A percentile compares a stretch with the other conserved stretches of the same genome.
These are phyloP conservation scores for Alisma plantagoaquatica DNA, from an alignment of 106 monocot species.

Conservation along the genomic window DNA sequence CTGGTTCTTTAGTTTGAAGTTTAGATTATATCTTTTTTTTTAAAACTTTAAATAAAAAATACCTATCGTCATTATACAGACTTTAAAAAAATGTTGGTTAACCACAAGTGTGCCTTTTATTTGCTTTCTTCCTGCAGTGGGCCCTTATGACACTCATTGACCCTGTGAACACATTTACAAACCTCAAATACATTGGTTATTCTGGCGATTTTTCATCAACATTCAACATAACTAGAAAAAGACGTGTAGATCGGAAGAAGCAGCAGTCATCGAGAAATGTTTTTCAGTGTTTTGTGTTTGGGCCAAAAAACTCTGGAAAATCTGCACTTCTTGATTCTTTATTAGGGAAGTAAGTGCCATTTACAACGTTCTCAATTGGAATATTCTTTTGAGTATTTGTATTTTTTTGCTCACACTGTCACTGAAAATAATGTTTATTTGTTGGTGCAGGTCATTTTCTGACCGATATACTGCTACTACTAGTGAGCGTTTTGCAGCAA, in stretches of 20 bases:
- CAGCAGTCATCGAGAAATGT: conserved; percentile 68
- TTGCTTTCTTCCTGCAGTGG: conserved; percentile 72
- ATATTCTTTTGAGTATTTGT: neutral
- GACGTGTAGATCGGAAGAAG: conserved; percentile 65
- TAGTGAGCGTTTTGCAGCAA: conserved; percentile 52
- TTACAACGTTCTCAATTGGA: neutral
- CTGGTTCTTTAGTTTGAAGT: no score
- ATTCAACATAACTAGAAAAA: conserved; percentile 65
- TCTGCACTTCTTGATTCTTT: conserved; percentile 71
- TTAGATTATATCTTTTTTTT: no score
- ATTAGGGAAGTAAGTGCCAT: conserved; percentile 45
- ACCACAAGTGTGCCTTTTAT: no score
- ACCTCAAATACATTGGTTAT: conserved; percentile 88
- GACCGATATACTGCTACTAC: conserved; percentile 64
- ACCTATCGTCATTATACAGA: no score
- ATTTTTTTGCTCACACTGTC: neutral
- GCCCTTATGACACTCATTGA: conserved; percentile 86
- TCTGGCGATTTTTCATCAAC: conserved; percentile 53
- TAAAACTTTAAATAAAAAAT: no score
- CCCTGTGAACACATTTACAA: conserved; percentile 61
- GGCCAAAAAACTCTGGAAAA: conserved; percentile 78
- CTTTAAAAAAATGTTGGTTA: no score
- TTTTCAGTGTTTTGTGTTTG: conserved; percentile 93
- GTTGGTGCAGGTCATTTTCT: conserved; percentile 42
- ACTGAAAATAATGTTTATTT: neutral